Evolutionary conservation across 805 yeast species (phyloP), one percentile per base, ranked within the genome.

Genomic region (Saturnispora ahearnii): DNA sequence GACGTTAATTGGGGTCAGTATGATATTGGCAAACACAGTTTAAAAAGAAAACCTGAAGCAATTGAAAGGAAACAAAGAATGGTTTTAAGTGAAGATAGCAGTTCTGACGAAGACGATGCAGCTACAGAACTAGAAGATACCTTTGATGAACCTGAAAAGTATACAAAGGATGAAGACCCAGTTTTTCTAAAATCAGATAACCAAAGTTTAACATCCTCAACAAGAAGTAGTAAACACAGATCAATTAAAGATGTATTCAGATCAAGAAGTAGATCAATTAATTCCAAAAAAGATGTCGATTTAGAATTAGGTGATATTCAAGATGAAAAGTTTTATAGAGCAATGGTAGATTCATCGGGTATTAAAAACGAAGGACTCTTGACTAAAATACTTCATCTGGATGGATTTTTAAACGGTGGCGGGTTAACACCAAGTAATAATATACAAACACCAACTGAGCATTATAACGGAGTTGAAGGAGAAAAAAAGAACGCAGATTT

Each of bases 401-500:
- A 54, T 18, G 57, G 57, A 1, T 44, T 52, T 9, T 11, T 54
- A 5, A 53, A 53, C 3, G 52, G 50, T 36, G 55, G 57, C 2
- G 57, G 57, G 15, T 29, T 53, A 10, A 45, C 37, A 8, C 57
- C 51, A 36, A 55, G 37, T 46, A 46, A 13, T 4, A 42, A 36
- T 24, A 48, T 46, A 11, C 37, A 28, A 13, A n/a, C 24, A 18
- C 18, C 10, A 21, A 15, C 22, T 1, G 48, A 47, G 22, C 41
- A 38, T 28, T 41, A 41, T 22, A 28, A 40, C 4, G 49, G 45
- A 5, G 33, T 46, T n/a, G 49, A 46, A 24, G 72, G 67, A 48
- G 81, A 76, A 31, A 70, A 71, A 28, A 68, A 71, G 34, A 82
- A 81, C 53, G 87, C 87, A 1, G 70, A 71, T 47, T 73, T 73